A percentile compares a stretch with the other conserved stretches of the same genome.
Conservation (phyloP, 228 moss, liverwort and hornwort genomes). For the Sphagnum magellanicum region DNA sequence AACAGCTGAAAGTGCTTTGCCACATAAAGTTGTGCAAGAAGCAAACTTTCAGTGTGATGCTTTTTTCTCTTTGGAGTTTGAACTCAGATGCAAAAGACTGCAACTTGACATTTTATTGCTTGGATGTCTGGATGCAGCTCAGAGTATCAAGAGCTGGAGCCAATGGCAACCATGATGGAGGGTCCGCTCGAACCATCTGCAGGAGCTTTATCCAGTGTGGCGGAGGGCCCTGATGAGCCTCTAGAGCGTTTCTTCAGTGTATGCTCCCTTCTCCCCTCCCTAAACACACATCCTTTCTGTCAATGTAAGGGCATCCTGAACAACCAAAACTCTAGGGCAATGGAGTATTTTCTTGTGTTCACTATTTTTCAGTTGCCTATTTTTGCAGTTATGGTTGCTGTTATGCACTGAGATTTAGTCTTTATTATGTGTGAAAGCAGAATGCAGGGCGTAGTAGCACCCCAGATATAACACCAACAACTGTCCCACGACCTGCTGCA, state of each 20-base stretch:
- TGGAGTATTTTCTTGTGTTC: too few relatives aligned
- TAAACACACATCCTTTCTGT: too few relatives aligned
- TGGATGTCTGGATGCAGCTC: conserved; percentile 20
- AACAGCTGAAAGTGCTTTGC: too few relatives aligned
- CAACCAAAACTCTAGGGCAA: too few relatives aligned
- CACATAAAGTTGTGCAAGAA: too few relatives aligned
- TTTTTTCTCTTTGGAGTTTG: too few relatives aligned
- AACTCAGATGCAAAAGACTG: too few relatives aligned
- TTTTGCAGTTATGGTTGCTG: too few relatives aligned
- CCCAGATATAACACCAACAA: conserved; percentile 30
- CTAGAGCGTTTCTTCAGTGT: conserved; percentile 54
- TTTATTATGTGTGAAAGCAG: conserved; percentile 10
- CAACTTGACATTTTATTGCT: not conserved
- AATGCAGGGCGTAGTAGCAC: conserved; percentile 34
- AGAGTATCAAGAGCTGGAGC: conserved; percentile 55
- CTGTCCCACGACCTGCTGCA: conserved; percentile 20
- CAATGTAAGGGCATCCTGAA: too few relatives aligned
- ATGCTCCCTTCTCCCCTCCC: not conserved
- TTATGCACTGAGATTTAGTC: not conserved
- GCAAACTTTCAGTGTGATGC: too few relatives aligned
- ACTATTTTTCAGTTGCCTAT: too few relatives aligned
- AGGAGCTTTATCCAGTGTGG: conserved; percentile 32
- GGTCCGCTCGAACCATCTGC: conserved; percentile 45
- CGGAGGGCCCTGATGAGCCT: conserved; percentile 33
- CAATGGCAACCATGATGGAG: conserved; percentile 40